Conservation (phyloP, 2,329 filamentous ascomycete species). For the Lasiodiplodia hormozganensis region DNA sequence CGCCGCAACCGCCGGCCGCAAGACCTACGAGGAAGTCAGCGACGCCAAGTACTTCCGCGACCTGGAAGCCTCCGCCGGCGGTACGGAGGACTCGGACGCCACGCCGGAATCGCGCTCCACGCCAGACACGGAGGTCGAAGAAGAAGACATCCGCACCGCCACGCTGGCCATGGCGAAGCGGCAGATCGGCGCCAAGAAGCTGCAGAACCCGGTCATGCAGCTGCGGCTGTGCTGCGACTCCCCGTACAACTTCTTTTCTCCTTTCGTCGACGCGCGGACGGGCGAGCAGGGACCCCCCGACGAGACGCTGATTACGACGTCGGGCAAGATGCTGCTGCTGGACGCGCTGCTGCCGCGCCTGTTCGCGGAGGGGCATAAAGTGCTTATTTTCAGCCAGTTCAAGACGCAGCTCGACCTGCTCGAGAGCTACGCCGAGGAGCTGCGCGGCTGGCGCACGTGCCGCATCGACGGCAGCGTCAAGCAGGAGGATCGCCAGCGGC, state of each 20-base stretch:
- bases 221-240: slow-evolving; percentile 90
- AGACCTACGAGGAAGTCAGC: slow-evolving; percentile 72
- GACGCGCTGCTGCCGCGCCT: slow-evolving; percentile 83
- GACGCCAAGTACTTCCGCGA: slow-evolving; percentile 86
- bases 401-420: slow-evolving; percentile 92
- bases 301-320: slow-evolving; percentile 82
- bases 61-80: slow-evolving; percentile 59
- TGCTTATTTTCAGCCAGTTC: slow-evolving; percentile 96
- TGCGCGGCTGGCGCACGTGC: slow-evolving; percentile 81
- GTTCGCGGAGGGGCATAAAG: slow-evolving; percentile 79
- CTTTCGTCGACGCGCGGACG: slow-evolving; percentile 62
- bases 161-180: slow-evolving; percentile 82
- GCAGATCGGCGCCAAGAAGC: slow-evolving; percentile 87
- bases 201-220: slow-evolving; percentile 93
- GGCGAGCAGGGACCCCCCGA: slow-evolving; percentile 65
- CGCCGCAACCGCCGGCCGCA: slow-evolving; percentile 39
- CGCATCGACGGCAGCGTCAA: slow-evolving; percentile 90
- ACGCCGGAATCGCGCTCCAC: slow-evolving; percentile 43
- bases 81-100: slow-evolving; percentile 45
- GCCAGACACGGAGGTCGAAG: slow-evolving; percentile 56
- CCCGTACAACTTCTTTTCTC: slow-evolving; percentile 96
- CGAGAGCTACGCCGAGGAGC: slow-evolving; percentile 80
- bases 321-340: slow-evolving; percentile 94
- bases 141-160: slow-evolving; percentile 69
- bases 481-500: slow-evolving; percentile 63